These are phyloP conservation scores for Alisma plantagoaquatica DNA, from an alignment of 106 monocot genomes.

Conservation along the genomic window DNA sequence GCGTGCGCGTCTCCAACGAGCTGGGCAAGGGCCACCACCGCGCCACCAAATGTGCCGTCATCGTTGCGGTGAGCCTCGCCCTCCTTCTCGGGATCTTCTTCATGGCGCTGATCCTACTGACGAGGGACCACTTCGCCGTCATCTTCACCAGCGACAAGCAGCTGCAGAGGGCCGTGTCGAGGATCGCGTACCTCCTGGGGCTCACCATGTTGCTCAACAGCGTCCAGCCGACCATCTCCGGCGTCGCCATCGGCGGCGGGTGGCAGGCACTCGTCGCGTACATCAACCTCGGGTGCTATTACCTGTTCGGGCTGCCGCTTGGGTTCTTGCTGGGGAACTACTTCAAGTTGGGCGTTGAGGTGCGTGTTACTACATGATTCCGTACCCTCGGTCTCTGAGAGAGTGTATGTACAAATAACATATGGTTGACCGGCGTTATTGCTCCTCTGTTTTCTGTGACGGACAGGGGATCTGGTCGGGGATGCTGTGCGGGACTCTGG, in stretches of 20 bases:
- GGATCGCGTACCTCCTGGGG: conserved; percentile 64
- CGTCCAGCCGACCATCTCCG: conserved; percentile 84
- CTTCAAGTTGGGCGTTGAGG: conserved; percentile 52
- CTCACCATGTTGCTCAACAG: conserved; percentile 95
- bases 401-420: background rate
- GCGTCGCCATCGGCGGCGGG: conserved; percentile 78
- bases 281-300: conserved; percentile 75
- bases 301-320: conserved; percentile 71
- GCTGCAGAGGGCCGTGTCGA: conserved; percentile 54
- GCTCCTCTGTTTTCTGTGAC: background rate
- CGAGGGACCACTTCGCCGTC: conserved; percentile 33
- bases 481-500: conserved; percentile 69
- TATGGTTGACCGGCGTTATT: too few relatives aligned
- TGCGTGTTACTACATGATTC: conserved; percentile 5
- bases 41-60: conserved; percentile 51
- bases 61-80: conserved; percentile 44
- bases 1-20: conserved; percentile 90
- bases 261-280: conserved; percentile 78
- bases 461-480: conserved; percentile 88
- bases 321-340: conserved; percentile 60
- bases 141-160: conserved; percentile 55
- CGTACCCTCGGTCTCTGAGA: background rate
- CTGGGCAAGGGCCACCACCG: conserved; percentile 52
- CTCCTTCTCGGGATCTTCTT: conserved; percentile 42
- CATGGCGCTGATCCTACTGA: conserved; percentile 37